Base-by-base conservation (phyloP, 2,329 filamentous ascomycete genomes). In the Lachnellula suecica region DNA sequence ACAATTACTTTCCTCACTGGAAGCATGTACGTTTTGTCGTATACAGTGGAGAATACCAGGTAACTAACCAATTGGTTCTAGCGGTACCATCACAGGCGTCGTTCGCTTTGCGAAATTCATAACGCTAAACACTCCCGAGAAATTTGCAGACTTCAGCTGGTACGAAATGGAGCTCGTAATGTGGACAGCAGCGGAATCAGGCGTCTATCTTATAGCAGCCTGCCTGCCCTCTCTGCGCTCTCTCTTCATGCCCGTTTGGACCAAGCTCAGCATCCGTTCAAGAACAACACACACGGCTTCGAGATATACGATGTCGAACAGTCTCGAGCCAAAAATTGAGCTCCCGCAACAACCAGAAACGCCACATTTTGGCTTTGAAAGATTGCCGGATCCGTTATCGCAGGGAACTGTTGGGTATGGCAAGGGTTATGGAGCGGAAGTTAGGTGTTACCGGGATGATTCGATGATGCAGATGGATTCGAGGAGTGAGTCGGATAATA, bases 101-200 rank as follows among this genome's bases (percentile, higher is more conserved):
- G 34, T 47, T 15, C 49, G 49, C 10, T 47, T 52, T 23, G 23
- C 20, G 4, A 20, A 40, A 11, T 35, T 42, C 20, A 31, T 25
- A 9, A 45, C 20, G 6, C 10, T 45, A 22, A 41, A 20, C 15
- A 20, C 22, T 38, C 25, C 13, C 29, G 41, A 44, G 22, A n/a
- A n/a, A n/a, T n/a, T n/a, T n/a, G 7, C 41, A 5, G 49, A 31
- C 15, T 27, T 8, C 6, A 49, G 38, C 52, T 60, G 50, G 40
- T 34, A 25, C 22, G 57, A 53, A 7, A 51, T 60, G 13, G 52
- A 57, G 23, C 49, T 56, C 23, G 52, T 62, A 4, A 56, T 63
- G 38, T 63, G 61, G 62, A 55, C 55, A 19, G 58, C 55, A 8
- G 54, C 62, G 25, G 61, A 63, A 46, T 45, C 60, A 38, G 52